Percentiles rank a stretch among this genome's conserved stretches.
Conservation (phyloP, 2,329 filamentous ascomycete genomes). For the Pseudogymnoascus sp. region DNA sequence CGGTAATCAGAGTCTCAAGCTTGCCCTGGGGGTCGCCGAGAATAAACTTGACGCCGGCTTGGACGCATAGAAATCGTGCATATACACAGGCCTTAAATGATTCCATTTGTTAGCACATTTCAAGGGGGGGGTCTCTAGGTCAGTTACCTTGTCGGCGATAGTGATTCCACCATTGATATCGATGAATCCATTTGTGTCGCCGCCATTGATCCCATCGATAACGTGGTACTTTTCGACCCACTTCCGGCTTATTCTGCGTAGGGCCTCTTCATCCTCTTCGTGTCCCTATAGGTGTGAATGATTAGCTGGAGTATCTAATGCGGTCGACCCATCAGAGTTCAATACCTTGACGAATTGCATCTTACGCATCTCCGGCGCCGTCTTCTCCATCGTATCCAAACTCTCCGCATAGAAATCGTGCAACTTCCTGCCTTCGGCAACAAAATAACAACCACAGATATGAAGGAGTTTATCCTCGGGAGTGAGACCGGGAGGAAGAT, state of each 20-base stretch:
- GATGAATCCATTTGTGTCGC: constrained; percentile 25
- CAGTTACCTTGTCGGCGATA: constrained; percentile 26
- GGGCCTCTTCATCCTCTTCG: neutral
- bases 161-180: constrained; percentile 26
- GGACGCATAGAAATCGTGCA: neutral
- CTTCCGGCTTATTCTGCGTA: constrained; percentile 17
- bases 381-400: constrained; percentile 16
- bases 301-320: constrained; percentile 15
- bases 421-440: constrained; percentile 16
- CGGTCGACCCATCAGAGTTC: constrained; percentile 16
- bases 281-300: neutral
- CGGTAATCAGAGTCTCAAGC: constrained; percentile 13
- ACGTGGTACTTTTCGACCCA: constrained; percentile 25
- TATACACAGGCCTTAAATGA: constrained; percentile 20
- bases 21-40: constrained; percentile 23
- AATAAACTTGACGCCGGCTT: constrained; percentile 28
- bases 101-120: neutral
- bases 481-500: constrained; percentile 22
- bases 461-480: constrained; percentile 22
- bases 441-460: constrained; percentile 21
- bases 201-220: constrained; percentile 24
- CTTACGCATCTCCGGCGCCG: constrained; percentile 19
- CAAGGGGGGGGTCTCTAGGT: neutral
- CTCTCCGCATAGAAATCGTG: constrained; percentile 20
- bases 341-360: constrained; percentile 24